Percentiles rank a stretch among this genome's conserved stretches.
phyloP scores from a whole-genome alignment of 2,329 filamentous ascomycete genomes.

The Penicillium brevicompactum region DNA sequence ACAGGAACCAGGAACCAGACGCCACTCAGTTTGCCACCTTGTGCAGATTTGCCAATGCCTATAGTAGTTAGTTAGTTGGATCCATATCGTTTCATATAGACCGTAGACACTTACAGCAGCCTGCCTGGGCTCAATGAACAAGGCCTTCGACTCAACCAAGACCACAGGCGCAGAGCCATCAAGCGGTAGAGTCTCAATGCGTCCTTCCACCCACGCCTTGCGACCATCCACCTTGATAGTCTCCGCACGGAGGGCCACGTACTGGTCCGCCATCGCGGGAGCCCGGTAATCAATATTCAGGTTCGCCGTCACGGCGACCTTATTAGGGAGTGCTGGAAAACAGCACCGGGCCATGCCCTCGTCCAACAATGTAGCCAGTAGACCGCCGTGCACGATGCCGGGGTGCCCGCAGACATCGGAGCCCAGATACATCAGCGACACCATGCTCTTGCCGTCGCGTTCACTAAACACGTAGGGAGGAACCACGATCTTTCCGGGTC shows the following conservation, averaged over 20 bases:
- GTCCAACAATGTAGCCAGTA: conserved; percentile 89
- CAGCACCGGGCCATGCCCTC: conserved; percentile 87
- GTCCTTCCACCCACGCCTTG: conserved; percentile 91
- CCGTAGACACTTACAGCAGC: conserved; percentile 64
- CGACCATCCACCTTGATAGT: conserved; percentile 86
- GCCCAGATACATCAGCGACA: conserved; percentile 77
- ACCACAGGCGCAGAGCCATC: conserved; percentile 65
- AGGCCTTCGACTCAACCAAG: conserved; percentile 77
- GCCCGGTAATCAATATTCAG: conserved; percentile 79
- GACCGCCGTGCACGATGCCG: conserved; percentile 85
- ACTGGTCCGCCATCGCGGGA: conserved; percentile 74
- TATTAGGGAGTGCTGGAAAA: conserved; percentile 84
- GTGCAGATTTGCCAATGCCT: background rate
- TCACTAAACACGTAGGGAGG: conserved; percentile 80
- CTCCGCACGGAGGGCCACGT: conserved; percentile 74
- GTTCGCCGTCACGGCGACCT: conserved; percentile 79
- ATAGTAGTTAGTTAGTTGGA: background rate
- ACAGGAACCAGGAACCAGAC: conserved; percentile 2
- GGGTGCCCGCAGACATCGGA: conserved; percentile 83
- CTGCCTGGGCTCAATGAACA: conserved; percentile 87
- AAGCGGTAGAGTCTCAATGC: conserved; percentile 74
- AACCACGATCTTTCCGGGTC: conserved; percentile 74
- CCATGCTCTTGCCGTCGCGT: conserved; percentile 66
- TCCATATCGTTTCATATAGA: conserved; percentile 18
- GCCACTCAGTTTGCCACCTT: conserved; percentile 8